Evolutionary conservation across 768 basidiomycete species (phyloP).

Genomic region (Agrocybe praecox): DNA sequence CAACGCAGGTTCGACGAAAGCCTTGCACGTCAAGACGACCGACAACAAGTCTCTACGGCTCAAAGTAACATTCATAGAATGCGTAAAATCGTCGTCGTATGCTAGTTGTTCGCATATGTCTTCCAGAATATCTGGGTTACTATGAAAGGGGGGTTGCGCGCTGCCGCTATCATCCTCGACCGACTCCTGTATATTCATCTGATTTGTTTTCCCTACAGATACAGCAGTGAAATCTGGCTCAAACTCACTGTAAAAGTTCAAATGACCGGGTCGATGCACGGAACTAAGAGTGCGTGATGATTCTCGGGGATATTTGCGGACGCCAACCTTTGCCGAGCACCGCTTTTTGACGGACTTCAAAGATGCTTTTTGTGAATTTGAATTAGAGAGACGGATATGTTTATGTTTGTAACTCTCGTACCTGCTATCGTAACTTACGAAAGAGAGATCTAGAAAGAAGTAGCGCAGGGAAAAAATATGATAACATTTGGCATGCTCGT

Average conservation of each 20-base stretch:
- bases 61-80: conserved; percentile 12
- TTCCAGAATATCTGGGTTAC: conserved; percentile 31
- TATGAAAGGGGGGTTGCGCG: conserved; percentile 19
- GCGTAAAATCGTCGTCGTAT: conserved; percentile 16
- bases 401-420: too few relatives aligned
- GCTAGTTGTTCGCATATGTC: conserved; percentile 30
- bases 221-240: background rate
- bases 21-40: conserved; percentile 29
- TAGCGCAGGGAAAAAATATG: too few relatives aligned
- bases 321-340: too few relatives aligned
- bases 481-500: too few relatives aligned
- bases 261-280: background rate
- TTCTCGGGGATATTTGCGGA: too few relatives aligned
- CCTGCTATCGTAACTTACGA: too few relatives aligned
- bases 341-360: too few relatives aligned
- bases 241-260: conserved; percentile 11
- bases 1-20: conserved; percentile 33
- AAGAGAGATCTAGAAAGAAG: too few relatives aligned
- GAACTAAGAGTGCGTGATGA: too few relatives aligned
- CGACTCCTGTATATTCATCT: conserved; percentile 16
- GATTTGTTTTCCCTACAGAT: conserved; percentile 16
- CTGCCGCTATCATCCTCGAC: background rate
- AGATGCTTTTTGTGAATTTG: too few relatives aligned
- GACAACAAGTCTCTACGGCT: conserved; percentile 20
- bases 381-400: too few relatives aligned